Evolutionary conservation across 2,329 filamentous ascomycete genomes (phyloP).

Genomic region (Exutisphaerella laricina): DNA sequence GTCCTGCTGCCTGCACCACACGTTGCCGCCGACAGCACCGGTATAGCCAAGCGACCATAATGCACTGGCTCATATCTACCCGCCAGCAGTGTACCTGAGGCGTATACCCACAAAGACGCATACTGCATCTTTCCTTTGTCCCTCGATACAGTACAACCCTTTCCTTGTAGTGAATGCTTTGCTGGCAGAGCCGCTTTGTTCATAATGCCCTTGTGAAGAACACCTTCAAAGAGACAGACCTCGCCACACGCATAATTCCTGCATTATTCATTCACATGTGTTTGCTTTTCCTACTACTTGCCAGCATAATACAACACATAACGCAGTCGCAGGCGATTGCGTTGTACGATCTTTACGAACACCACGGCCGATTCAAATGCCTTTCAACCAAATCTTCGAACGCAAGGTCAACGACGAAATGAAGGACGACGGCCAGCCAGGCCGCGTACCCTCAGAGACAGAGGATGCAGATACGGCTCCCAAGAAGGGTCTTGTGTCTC

Average conservation of each 20-base stretch:
- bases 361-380: conserved; percentile 16
- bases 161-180: conserved; percentile 7
- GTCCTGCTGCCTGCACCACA: too few species aligned
- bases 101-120: background rate
- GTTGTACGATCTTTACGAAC: conserved; percentile 3
- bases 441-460: conserved; percentile 18
- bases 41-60: background rate
- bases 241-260: background rate
- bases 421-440: conserved; percentile 22
- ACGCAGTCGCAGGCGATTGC: conserved; percentile 8
- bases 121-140: background rate
- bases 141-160: conserved; percentile 5
- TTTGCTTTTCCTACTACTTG: background rate
- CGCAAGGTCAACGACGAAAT: conserved; percentile 31
- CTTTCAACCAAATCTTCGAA: conserved; percentile 31
- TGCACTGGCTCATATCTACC: background rate
- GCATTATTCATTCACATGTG: background rate
- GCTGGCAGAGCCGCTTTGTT: conserved; percentile 8
- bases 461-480: conserved; percentile 15
- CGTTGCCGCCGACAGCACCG: too few species aligned
- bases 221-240: background rate
- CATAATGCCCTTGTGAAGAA: conserved; percentile 5
- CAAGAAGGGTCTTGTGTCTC: conserved; percentile 10
- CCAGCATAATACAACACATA: background rate
- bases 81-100: conserved; percentile 2